phyloP scores from a whole-genome alignment of 2,329 filamentous ascomycete genomes.

The Pseudogymnoascus sp. region DNA sequence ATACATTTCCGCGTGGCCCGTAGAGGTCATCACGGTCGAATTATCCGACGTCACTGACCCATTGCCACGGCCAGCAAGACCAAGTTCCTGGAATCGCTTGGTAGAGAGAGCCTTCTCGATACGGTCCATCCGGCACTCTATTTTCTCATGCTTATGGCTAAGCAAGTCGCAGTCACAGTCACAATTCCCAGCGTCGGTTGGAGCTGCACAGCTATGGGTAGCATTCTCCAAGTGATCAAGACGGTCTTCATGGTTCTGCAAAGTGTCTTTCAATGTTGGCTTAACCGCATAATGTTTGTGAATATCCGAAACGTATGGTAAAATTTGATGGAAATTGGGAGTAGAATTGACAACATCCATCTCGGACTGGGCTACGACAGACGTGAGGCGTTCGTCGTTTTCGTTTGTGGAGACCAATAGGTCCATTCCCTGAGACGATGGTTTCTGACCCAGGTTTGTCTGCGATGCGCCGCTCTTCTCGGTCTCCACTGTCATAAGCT shows the following conservation, averaged over 20 bases:
- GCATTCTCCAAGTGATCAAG: constrained; percentile 63
- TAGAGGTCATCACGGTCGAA: constrained; percentile 33
- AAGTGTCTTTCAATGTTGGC: constrained; percentile 29
- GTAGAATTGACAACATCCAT: constrained; percentile 2
- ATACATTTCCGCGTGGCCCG: constrained; percentile 35
- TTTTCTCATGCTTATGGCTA: constrained; percentile 5
- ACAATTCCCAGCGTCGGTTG: background rate
- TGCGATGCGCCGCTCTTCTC: background rate
- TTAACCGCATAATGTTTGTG: constrained; percentile 11
- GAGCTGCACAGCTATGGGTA: constrained; percentile 49
- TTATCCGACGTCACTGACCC: constrained; percentile 31
- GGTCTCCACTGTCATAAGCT: background rate
- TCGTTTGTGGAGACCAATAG: background rate
- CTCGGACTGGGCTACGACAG: background rate
- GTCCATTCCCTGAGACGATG: background rate
- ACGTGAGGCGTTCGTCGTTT: background rate
- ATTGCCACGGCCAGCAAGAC: constrained; percentile 25
- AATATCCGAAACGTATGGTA: constrained; percentile 14
- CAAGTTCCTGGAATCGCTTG: constrained; percentile 33
- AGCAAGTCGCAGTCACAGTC: constrained; percentile 11
- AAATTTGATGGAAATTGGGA: constrained; percentile 3
- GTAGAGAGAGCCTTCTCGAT: constrained; percentile 42
- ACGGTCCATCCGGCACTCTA: constrained; percentile 44
- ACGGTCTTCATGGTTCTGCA: constrained; percentile 57
- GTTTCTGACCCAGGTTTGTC: background rate